Evolutionary conservation across 805 yeast species (phyloP).

Genomic region (Zygoascus tannicola): DNA sequence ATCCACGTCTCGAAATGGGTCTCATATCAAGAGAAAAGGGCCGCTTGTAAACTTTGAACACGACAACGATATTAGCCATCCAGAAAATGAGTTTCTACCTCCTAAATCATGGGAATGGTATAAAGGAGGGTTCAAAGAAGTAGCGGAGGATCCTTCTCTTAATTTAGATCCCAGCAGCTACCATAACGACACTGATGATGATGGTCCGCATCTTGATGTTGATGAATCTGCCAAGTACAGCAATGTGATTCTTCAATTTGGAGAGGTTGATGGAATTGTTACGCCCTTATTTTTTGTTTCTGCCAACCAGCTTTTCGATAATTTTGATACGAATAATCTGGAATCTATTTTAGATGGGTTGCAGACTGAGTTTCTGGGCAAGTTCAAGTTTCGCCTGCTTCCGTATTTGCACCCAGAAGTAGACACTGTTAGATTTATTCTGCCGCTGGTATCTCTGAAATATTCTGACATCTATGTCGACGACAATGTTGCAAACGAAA

Average conservation of each 20-base stretch:
- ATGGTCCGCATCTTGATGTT: constrained; percentile 7
- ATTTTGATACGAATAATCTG: constrained; percentile 32
- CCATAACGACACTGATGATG: constrained; percentile 7
- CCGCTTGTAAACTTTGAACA: too few species aligned
- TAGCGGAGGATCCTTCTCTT: constrained; percentile 5
- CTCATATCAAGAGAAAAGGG: not conserved
- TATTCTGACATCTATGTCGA: not conserved
- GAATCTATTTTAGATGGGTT: constrained; percentile 51
- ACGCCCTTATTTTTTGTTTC: constrained; percentile 39
- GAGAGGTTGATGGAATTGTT: constrained; percentile 37
- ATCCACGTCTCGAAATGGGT: not conserved
- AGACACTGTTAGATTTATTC: constrained; percentile 38
- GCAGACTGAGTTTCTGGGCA: constrained; percentile 48
- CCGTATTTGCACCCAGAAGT: constrained; percentile 30
- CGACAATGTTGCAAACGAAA: not conserved
- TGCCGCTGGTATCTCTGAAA: constrained; percentile 31
- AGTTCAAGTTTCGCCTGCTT: constrained; percentile 29
- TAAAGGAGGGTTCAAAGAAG: constrained; percentile 3
- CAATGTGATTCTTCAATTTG: constrained; percentile 46
- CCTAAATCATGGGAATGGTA: constrained; percentile 13
- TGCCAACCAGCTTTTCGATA: constrained; percentile 31
- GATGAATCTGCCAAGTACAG: constrained; percentile 42
- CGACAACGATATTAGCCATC: not conserved
- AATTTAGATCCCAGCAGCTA: constrained; percentile 12
- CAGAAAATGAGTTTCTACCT: constrained; percentile 13